Conservation (phyloP, 2,329 filamentous ascomycete species). For the Onygenales sp. region DNA sequence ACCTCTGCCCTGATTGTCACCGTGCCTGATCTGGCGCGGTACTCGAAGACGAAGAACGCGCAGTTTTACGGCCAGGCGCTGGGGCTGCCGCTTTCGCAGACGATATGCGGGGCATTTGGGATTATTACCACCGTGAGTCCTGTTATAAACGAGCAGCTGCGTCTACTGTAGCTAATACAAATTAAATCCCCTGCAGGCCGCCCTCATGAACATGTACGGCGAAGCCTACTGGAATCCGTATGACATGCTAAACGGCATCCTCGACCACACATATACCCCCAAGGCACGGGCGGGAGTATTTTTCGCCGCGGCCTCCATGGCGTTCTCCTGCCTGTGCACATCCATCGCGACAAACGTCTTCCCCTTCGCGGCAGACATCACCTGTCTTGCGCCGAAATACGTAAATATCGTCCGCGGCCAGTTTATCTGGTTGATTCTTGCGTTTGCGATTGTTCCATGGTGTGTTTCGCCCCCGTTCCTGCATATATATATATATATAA, state of each 20-base stretch:
- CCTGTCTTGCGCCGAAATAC: conserved; percentile 22
- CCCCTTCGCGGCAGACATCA: conserved; percentile 26
- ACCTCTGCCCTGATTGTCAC: conserved; percentile 27
- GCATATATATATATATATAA: neutral
- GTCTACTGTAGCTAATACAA: neutral
- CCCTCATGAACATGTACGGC: conserved; percentile 26
- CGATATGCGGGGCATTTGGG: conserved; percentile 15
- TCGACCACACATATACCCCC: conserved; percentile 26
- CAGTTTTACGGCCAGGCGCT: conserved; percentile 21
- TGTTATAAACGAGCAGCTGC: too few relatives aligned
- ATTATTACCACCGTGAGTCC: conserved; percentile 15
- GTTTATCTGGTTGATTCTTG: conserved; percentile 23
- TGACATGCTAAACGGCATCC: conserved; percentile 27
- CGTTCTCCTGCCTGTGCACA: conserved; percentile 16
- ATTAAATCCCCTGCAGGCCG: conserved; percentile 19
- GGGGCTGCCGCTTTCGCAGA: conserved; percentile 13
- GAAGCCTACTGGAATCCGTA: conserved; percentile 31
- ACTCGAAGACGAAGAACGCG: conserved; percentile 24
- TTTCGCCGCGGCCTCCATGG: conserved; percentile 18
- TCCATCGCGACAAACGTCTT: conserved; percentile 21
- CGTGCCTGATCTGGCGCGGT: conserved; percentile 29
- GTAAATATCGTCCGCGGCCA: conserved; percentile 25
- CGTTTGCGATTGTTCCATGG: conserved; percentile 24
- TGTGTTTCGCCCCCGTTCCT: conserved; percentile 13
- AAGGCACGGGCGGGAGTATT: conserved; percentile 24